Evolutionary conservation across 768 basidiomycete species (phyloP), one percentile per base, ranked within the genome.

Genomic region (Mycena venus): DNA sequence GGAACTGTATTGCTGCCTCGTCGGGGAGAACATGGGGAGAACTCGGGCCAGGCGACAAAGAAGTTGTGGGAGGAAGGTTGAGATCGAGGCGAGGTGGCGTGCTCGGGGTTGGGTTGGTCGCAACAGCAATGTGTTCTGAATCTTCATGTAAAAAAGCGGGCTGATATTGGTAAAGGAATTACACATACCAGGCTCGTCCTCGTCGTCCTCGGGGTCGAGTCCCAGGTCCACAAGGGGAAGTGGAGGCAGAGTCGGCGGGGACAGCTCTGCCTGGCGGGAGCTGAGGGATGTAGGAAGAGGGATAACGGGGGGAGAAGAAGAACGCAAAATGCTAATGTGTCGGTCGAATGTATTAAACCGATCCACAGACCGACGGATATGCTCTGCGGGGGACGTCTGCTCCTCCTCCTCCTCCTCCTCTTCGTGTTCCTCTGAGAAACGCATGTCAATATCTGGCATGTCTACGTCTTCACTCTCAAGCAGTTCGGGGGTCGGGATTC

Each of bases 271-370:
- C 21, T 76, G 74, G 34, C 31, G 72, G 3, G 67, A 62, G 55
- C 40, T 74, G 32, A 74, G 64, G 40, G 68, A 60, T 9, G 69
- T 40, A 53, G 75, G 75, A 14, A 73, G 72, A n/a, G 75, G 75
- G 55, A 77, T 73, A 17, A 78, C 73, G 55, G 81, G 79, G 17
- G 83, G 79, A 59, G 83, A 82, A 40, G 86, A 86, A 67, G 82
- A 84, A 31, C 89, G 86, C 73, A 90, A 79, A 23, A 85, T 85
- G 72, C 88, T 85, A 55, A 90, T 90, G 61, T 91, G 85, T 64
- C 84, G 85, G 77, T 91, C 89, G 72, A 91, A 91, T 32, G 86
- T 84, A 80, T 86, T 88, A 75, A 90, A 90, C 36, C 89, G 87
- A 38, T 89, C 88, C 27, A 91, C 72, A 0, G 89, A 87, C 19